A percentile compares a stretch with the other conserved stretches of the same genome.
These are phyloP conservation scores for Rhododendron molle DNA, from an alignment of 148 eudicot genomes.

Conservation along the genomic window DNA sequence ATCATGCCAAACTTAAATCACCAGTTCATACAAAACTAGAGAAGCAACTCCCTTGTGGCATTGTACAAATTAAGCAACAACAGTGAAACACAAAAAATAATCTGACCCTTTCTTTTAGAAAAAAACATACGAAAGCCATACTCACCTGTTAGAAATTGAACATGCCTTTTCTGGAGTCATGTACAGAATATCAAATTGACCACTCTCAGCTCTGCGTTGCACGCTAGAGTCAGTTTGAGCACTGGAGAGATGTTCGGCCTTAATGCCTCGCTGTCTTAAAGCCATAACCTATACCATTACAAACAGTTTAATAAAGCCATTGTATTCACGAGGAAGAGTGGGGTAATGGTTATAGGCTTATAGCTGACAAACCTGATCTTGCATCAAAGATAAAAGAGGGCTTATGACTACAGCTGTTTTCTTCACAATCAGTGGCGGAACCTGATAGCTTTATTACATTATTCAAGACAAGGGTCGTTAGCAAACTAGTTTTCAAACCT, in stretches of 20 bases:
- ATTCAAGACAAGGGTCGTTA: constrained; percentile 13
- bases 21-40: neutral
- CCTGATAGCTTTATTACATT: constrained; percentile 61
- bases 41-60: neutral
- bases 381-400: constrained; percentile 82
- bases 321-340: neutral
- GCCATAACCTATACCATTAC: constrained; percentile 64
- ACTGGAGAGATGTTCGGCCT: constrained; percentile 63
- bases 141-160: constrained; percentile 24
- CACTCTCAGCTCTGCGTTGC: constrained; percentile 55
- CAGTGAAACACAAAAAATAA: neutral
- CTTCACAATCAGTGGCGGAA: constrained; percentile 63
- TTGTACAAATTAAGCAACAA: neutral
- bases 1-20: neutral
- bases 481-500: constrained; percentile 1
- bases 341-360: neutral
- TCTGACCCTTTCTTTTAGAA: neutral
- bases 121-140: neutral
- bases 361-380: constrained; percentile 63
- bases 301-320: neutral
- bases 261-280: constrained; percentile 65
- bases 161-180: constrained; percentile 90
- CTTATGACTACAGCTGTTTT: constrained; percentile 75
- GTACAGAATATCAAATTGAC: constrained; percentile 60
- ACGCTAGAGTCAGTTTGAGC: constrained; percentile 57